phyloP scores from a whole-genome alignment of 352 stramenopile genomes.

The Phytophthora citrophthora region DNA sequence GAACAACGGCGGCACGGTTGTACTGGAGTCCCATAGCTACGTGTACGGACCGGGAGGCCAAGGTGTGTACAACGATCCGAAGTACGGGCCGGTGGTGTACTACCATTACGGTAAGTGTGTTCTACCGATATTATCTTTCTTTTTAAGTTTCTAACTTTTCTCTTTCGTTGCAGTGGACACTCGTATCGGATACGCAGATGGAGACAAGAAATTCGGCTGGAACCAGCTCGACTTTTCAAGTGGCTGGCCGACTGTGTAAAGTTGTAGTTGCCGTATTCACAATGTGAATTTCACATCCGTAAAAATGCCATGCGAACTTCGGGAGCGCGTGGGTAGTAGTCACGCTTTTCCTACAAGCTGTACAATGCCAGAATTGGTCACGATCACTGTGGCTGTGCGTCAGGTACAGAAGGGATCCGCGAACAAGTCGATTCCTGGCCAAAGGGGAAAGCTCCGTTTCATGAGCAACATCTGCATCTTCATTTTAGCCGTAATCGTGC shows the following conservation, averaged over 20 bases:
- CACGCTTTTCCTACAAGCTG: too few relatives aligned
- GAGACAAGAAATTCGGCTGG: conserved; percentile 56
- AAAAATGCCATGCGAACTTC: neutral
- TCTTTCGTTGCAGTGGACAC: neutral
- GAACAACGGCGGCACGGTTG: conserved; percentile 47
- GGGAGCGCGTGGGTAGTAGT: neutral
- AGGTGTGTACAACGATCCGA: conserved; percentile 54
- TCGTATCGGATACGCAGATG: conserved; percentile 49
- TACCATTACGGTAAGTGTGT: conserved; percentile 56
- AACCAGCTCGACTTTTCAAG: conserved; percentile 35
- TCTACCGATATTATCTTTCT: neutral
- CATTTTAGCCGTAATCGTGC: neutral
- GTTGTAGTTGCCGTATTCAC: neutral
- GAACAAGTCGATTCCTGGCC: neutral
- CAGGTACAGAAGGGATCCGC: neutral
- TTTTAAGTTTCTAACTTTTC: neutral
- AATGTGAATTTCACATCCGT: neutral
- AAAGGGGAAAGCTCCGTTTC: neutral
- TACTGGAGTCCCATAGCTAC: conserved; percentile 47
- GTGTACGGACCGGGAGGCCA: conserved; percentile 57
- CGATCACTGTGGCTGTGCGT: neutral
- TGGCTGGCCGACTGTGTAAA: neutral
- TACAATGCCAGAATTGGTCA: neutral
- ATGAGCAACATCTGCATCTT: neutral
- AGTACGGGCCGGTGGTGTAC: conserved; percentile 53